A percentile compares a stretch with the other conserved stretches of the same genome.
phyloP scores from a whole-genome alignment of 345 rosid species.

The Hypericum androsaemum region DNA sequence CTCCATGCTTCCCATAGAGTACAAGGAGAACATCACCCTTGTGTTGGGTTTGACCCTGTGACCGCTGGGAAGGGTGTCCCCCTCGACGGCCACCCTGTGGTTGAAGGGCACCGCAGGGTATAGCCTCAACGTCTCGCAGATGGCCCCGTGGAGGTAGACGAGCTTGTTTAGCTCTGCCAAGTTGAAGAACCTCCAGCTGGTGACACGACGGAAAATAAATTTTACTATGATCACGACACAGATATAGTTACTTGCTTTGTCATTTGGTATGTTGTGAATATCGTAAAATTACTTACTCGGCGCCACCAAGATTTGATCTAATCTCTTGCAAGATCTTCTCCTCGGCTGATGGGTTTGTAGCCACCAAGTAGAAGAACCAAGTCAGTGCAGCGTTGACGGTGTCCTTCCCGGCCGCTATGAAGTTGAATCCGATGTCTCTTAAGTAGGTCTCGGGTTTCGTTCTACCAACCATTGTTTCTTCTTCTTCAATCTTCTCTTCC shows the following conservation, averaged over 20 bases:
- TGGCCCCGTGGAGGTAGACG: constrained; percentile 11
- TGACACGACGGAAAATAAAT: too few species aligned
- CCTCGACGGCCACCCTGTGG: background rate
- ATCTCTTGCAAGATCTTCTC: constrained; percentile 8
- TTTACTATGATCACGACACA: too few species aligned
- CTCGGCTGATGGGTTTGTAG: background rate
- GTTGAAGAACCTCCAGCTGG: background rate
- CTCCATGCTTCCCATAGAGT: constrained; percentile 14
- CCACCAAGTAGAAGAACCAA: constrained; percentile 11
- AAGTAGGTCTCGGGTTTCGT: background rate
- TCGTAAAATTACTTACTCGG: too few species aligned
- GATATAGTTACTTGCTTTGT: too few species aligned
- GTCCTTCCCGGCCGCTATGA: constrained; percentile 3
- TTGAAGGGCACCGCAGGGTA: constrained; percentile 14
- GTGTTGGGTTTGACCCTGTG: background rate
- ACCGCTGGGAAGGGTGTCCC: constrained; percentile 13
- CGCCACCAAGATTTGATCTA: background rate
- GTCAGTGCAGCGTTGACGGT: background rate
- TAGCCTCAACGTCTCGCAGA: constrained; percentile 9
- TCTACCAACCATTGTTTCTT: too few species aligned
- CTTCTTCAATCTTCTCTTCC: background rate
- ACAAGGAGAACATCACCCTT: constrained; percentile 4
- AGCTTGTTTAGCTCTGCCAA: constrained; percentile 5
- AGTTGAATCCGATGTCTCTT: constrained; percentile 4
- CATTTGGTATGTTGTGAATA: too few species aligned